A percentile compares a stretch with the other conserved stretches of the same genome.
These are phyloP conservation scores for Skeletonema tropicum DNA, from an alignment of 108 stramenopile species.

Conservation along the genomic window DNA sequence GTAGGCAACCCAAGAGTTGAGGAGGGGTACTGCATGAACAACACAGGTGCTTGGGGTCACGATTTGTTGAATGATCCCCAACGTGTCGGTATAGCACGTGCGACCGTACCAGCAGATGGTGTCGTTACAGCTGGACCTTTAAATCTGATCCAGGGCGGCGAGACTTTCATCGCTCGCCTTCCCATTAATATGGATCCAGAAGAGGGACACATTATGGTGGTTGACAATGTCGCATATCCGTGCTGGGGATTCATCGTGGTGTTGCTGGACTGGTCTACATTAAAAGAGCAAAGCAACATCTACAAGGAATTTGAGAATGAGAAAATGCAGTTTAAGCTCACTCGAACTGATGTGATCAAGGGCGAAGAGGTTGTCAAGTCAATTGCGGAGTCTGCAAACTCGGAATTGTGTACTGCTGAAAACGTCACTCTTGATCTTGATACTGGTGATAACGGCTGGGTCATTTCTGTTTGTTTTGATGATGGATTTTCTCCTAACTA, in stretches of 20 bases:
- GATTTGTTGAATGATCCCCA: conserved; percentile 42
- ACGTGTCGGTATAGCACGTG: conserved; percentile 23
- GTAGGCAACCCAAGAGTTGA: conserved; percentile 4
- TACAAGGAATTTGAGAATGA: conserved; percentile 37
- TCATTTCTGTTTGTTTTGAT: conserved; percentile 35
- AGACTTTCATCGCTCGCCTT: conserved; percentile 55
- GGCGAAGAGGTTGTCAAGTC: conserved; percentile 15
- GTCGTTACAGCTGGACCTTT: conserved; percentile 65
- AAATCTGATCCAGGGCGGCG: conserved; percentile 36
- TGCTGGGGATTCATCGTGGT: conserved; percentile 61
- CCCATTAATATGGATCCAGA: conserved; percentile 35
- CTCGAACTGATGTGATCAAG: conserved; percentile 47
- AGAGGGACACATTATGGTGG: conserved; percentile 34
- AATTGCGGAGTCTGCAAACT: conserved; percentile 28
- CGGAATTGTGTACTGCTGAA: conserved; percentile 14
- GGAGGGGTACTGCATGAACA: conserved; percentile 41
- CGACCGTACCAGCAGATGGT: conserved; percentile 34
- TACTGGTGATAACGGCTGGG: conserved; percentile 39
- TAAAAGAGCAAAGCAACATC: conserved; percentile 47
- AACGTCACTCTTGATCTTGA: conserved; percentile 39
- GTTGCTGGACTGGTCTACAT: conserved; percentile 41
- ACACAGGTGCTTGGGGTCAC: conserved; percentile 36
- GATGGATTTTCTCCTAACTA: conserved; percentile 41
- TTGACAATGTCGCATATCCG: conserved; percentile 44
- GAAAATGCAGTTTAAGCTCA: conserved; percentile 58